phyloP scores from a whole-genome alignment of 2,329 filamentous ascomycete genomes.

The Beauveria sp. region DNA sequence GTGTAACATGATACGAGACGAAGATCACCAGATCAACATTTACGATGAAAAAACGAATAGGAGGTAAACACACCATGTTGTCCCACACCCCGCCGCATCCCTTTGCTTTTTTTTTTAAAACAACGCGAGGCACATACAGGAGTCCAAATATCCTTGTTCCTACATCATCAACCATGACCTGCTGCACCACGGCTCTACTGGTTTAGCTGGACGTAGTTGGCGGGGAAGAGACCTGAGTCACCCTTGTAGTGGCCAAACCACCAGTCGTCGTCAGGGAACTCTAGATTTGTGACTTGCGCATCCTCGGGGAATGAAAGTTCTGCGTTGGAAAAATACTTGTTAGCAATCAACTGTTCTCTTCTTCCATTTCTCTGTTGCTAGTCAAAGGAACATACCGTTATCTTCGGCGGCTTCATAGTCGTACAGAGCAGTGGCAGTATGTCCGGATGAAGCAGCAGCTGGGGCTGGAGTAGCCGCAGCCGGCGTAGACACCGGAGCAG shows the following conservation, averaged over 20 bases:
- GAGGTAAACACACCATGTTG: neutral
- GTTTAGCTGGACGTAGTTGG: constrained; percentile 60
- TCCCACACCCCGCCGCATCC: neutral
- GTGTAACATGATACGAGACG: neutral
- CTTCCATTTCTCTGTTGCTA: neutral
- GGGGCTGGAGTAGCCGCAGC: constrained; percentile 31
- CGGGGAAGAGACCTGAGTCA: constrained; percentile 73
- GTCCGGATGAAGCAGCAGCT: constrained; percentile 36
- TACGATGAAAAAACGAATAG: neutral
- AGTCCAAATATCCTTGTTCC: neutral
- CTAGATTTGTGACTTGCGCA: constrained; percentile 71
- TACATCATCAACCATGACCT: neutral
- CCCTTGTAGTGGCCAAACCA: constrained; percentile 87
- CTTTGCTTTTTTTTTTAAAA: no score
- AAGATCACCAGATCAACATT: neutral
- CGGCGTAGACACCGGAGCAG: constrained; percentile 22
- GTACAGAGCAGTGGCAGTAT: constrained; percentile 78
- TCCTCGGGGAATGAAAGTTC: constrained; percentile 80
- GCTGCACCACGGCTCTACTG: constrained; percentile 11
- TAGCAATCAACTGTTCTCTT: constrained; percentile 16
- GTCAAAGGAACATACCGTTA: constrained; percentile 52
- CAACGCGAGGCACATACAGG: no score
- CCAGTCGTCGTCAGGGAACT: constrained; percentile 98
- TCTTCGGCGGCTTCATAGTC: constrained; percentile 97
- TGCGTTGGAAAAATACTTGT: constrained; percentile 29